Conservation (phyloP, 176 grass and related monocot genomes). For the Tillandsia leiboldiana region DNA sequence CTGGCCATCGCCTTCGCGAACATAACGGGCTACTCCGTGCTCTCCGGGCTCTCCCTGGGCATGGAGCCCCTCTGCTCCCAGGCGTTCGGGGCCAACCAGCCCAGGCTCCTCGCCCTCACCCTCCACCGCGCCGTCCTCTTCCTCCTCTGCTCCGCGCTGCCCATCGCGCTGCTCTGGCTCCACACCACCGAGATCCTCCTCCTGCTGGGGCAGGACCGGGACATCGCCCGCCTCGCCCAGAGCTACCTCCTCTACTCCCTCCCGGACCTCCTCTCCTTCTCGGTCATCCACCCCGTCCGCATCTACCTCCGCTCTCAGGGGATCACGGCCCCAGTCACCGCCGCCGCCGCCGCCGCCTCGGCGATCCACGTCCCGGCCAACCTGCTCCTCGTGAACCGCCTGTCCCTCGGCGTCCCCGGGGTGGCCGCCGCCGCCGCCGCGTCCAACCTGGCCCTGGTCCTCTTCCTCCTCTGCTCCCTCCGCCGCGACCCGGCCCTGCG, state of each 20-base stretch:
- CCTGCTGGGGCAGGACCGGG: slow-evolving; percentile 63
- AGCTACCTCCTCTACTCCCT: slow-evolving; percentile 67
- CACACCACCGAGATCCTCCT: slow-evolving; percentile 70
- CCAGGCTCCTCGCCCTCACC: slow-evolving; percentile 57
- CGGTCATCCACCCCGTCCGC: slow-evolving; percentile 80
- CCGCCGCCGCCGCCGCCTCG: slow-evolving; percentile 36
- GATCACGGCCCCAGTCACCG: slow-evolving; percentile 54
- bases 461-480: slow-evolving; percentile 27
- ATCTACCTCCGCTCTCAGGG: slow-evolving; percentile 91
- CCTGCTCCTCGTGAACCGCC: slow-evolving; percentile 44
- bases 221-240: slow-evolving; percentile 68
- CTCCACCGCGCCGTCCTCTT: slow-evolving; percentile 80
- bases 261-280: slow-evolving; percentile 81
- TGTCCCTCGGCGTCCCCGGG: slow-evolving; percentile 44
- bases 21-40: slow-evolving; percentile 91
- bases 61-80: slow-evolving; percentile 97
- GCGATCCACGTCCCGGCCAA: slow-evolving; percentile 55
- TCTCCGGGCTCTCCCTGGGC: slow-evolving; percentile 78
- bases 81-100: slow-evolving; percentile 75
- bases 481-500: slow-evolving; percentile 23
- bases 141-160: slow-evolving; percentile 84
- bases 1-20: slow-evolving; percentile 87
- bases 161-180: slow-evolving; percentile 60
- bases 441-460: slow-evolving; percentile 66
- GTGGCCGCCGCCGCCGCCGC: slow-evolving; percentile 65